Percentiles rank a stretch among this genome's conserved stretches.
These are phyloP conservation scores for Anaeromyces robustus DNA, from an alignment of 192 early-diverging fungal genomes.

Conservation along the genomic window DNA sequence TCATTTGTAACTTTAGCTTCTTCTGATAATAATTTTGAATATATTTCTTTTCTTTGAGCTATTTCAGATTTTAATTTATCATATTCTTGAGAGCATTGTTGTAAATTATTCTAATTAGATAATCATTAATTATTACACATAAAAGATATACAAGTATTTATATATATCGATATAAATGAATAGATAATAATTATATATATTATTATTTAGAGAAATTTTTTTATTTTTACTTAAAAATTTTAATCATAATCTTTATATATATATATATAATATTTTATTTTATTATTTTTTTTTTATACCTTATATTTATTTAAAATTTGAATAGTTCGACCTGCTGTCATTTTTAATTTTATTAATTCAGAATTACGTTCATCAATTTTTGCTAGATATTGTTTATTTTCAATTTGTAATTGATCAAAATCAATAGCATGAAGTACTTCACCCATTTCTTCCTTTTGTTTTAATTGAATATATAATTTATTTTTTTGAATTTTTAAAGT, in stretches of 20 bases:
- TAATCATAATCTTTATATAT: neutral
- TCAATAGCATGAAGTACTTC: constrained; percentile 49
- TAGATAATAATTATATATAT: too few relatives aligned
- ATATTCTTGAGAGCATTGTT: constrained; percentile 20
- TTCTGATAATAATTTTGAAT: constrained; percentile 24
- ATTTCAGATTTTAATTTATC: constrained; percentile 24
- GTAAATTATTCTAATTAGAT: constrained; percentile 21
- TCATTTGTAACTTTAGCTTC: constrained; percentile 20
- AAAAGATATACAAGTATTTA: neutral
- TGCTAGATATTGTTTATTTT: constrained; percentile 44
- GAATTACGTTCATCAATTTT: constrained; percentile 46
- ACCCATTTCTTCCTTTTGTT: constrained; percentile 54
- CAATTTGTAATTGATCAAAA: constrained; percentile 49
- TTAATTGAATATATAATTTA: constrained; percentile 42
- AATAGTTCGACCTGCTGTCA: constrained; percentile 41
- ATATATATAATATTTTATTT: too few relatives aligned
- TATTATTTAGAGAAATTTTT: too few relatives aligned
- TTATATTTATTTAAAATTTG: constrained; percentile 43
- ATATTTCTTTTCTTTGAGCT: constrained; percentile 20
- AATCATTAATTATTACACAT: neutral
- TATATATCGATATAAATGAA: neutral
- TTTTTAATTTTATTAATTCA: constrained; percentile 44
- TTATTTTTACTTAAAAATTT: too few relatives aligned
- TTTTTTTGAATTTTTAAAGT: constrained; percentile 44
- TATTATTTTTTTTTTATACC: constrained; percentile 6